A percentile compares a stretch with the other conserved stretches of the same genome.
These are phyloP conservation scores for Pseudogymnoascus sp. DNA, from an alignment of 2,329 filamentous ascomycete species.

Conservation along the genomic window DNA sequence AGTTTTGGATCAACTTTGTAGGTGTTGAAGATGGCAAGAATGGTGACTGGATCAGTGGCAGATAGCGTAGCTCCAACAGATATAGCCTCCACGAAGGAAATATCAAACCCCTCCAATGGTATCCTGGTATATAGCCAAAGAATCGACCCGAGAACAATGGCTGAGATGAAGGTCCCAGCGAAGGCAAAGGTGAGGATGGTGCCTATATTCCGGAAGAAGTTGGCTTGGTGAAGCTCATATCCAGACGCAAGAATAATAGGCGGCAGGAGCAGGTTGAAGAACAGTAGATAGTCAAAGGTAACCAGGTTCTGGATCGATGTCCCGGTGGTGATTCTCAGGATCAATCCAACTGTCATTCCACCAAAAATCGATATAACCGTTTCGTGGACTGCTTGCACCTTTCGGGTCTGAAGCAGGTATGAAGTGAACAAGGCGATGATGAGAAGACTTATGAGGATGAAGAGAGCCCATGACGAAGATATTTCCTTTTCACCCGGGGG, in stretches of 20 bases:
- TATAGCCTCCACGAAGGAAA: constrained; percentile 92
- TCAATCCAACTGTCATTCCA: constrained; percentile 92
- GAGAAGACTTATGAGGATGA: constrained; percentile 90
- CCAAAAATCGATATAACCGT: constrained; percentile 98
- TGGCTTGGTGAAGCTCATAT: constrained; percentile 95
- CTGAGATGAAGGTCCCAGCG: constrained; percentile 92
- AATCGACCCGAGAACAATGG: constrained; percentile 83
- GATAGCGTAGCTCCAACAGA: constrained; percentile 94
- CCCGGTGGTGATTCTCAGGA: constrained; percentile 73
- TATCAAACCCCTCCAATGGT: constrained; percentile 74
- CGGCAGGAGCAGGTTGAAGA: constrained; percentile 97
- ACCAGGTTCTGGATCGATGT: constrained; percentile 83
- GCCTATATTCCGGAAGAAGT: constrained; percentile 98
- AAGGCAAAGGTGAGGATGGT: constrained; percentile 97
- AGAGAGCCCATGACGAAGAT: constrained; percentile 91
- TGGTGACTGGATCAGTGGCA: constrained; percentile 94
- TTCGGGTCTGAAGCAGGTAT: constrained; percentile 93
- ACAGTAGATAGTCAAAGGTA: constrained; percentile 98
- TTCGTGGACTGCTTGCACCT: constrained; percentile 95
- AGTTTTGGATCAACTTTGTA: constrained; percentile 99
- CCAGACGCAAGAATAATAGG: constrained; percentile 96
- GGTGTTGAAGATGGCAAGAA: constrained; percentile 96
- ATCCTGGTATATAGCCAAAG: constrained; percentile 84
- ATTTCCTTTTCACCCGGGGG: constrained; percentile 90
- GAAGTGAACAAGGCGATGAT: constrained; percentile 94